A percentile compares a stretch with the other conserved stretches of the same genome.
phyloP scores from a whole-genome alignment of 208 protist species.

The Acanthamoeba lenticulata region DNA sequence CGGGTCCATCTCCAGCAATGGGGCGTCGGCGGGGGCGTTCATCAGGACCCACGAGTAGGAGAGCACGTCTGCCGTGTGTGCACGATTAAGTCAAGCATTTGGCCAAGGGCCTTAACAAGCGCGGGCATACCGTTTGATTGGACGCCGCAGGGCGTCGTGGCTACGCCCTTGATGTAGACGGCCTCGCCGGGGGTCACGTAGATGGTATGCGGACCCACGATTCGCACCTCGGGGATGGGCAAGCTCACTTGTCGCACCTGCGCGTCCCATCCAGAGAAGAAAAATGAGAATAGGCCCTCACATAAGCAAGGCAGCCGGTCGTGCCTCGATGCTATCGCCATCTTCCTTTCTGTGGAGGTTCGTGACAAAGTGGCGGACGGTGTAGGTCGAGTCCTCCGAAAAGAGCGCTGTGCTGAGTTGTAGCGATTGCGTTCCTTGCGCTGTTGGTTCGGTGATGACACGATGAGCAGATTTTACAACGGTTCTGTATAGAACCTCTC shows the following conservation, averaged over 20 bases:
- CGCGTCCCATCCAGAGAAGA: not conserved
- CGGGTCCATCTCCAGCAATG: not conserved
- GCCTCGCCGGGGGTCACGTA: not conserved
- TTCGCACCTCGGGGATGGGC: constrained; percentile 25
- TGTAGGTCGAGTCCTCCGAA: too few species aligned
- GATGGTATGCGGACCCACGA: not conserved
- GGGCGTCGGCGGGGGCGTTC: not conserved
- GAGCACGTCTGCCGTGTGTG: not conserved
- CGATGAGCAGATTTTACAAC: too few species aligned
- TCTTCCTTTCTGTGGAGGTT: not conserved
- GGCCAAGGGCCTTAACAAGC: not conserved
- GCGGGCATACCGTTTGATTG: not conserved
- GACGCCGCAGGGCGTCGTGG: not conserved
- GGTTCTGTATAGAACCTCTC: too few species aligned
- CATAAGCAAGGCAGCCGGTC: not conserved
- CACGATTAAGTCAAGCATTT: not conserved
- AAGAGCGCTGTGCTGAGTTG: too few species aligned
- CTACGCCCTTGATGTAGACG: constrained; percentile 47
- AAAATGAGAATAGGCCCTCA: not conserved
- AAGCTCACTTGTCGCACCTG: not conserved
- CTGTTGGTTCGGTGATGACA: not conserved
- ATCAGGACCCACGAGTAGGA: constrained; percentile 56
- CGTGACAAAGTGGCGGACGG: not conserved
- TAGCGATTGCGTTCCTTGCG: too few species aligned
- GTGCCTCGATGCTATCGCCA: not conserved